phyloP scores from a whole-genome alignment of 2,329 filamentous ascomycete species.

The Elsinoe necatrix region DNA sequence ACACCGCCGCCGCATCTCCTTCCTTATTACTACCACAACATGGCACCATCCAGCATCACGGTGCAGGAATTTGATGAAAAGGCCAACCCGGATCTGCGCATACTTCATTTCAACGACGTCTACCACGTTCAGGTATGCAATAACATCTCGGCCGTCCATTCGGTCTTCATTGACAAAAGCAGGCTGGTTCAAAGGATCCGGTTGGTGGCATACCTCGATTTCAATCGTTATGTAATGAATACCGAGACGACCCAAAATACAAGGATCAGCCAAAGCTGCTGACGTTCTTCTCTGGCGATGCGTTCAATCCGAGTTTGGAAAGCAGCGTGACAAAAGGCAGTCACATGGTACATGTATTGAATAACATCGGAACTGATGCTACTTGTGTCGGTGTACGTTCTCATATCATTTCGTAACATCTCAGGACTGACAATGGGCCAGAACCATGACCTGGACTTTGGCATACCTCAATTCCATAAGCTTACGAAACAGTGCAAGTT shows the following conservation, averaged over 20 bases:
- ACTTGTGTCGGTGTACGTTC: constrained; percentile 69
- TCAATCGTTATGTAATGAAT: constrained; percentile 67
- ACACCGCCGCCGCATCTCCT: neutral
- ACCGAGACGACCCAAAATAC: constrained; percentile 55
- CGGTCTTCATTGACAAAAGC: neutral
- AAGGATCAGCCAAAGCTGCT: constrained; percentile 56
- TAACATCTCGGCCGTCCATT: neutral
- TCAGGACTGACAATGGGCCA: constrained; percentile 28
- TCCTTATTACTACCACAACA: neutral
- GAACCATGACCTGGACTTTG: constrained; percentile 93
- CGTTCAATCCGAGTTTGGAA: constrained; percentile 84
- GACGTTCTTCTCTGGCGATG: constrained; percentile 85
- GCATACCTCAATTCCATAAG: constrained; percentile 68
- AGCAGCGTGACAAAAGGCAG: constrained; percentile 77
- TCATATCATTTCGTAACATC: neutral
- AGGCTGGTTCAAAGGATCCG: constrained; percentile 66
- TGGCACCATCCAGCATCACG: constrained; percentile 6
- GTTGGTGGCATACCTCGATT: constrained; percentile 76
- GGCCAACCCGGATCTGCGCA: constrained; percentile 58
- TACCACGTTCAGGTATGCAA: constrained; percentile 59
- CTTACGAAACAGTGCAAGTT: constrained; percentile 68
- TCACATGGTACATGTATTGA: constrained; percentile 83
- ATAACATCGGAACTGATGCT: constrained; percentile 65
- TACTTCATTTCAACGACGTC: constrained; percentile 89
- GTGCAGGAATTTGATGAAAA: constrained; percentile 22